These are phyloP conservation scores for Vaccinium macrocarpon DNA, from an alignment of 148 eudicot species.

Conservation along the genomic window DNA sequence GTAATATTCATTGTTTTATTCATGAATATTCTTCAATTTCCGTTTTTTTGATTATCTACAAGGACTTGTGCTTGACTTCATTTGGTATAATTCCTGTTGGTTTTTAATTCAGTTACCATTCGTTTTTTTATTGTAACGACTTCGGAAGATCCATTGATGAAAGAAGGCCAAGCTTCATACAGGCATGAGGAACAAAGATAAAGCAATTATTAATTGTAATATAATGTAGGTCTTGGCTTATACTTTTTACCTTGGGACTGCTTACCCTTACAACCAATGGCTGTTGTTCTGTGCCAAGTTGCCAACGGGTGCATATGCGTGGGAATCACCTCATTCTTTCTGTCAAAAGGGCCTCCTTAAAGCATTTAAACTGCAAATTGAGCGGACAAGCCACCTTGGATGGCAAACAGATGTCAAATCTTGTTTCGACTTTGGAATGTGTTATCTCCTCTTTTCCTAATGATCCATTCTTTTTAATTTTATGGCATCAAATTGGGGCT, in stretches of 20 bases:
- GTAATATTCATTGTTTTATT: background rate
- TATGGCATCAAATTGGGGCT: background rate
- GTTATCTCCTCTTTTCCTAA: background rate
- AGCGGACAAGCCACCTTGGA: background rate
- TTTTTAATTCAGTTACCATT: background rate
- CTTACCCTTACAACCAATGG: background rate
- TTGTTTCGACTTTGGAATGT: background rate
- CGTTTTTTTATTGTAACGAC: background rate
- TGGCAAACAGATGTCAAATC: background rate
- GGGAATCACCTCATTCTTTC: background rate
- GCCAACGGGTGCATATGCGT: background rate
- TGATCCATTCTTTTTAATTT: background rate
- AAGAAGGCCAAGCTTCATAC: background rate
- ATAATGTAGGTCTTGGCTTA: background rate
- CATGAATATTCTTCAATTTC: background rate
- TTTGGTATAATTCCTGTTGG: background rate
- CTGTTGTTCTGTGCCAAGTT: background rate
- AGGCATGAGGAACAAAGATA: background rate
- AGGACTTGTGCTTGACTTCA: background rate
- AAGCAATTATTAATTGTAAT: background rate
- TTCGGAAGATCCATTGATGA: constrained; percentile 1
- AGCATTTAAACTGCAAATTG: constrained; percentile 1
- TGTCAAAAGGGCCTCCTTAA: constrained; percentile 1
- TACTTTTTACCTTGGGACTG: background rate
- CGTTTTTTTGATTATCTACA: background rate